These are phyloP conservation scores for Silene uniflora DNA, from an alignment of 148 eudicot species.

Conservation along the genomic window DNA sequence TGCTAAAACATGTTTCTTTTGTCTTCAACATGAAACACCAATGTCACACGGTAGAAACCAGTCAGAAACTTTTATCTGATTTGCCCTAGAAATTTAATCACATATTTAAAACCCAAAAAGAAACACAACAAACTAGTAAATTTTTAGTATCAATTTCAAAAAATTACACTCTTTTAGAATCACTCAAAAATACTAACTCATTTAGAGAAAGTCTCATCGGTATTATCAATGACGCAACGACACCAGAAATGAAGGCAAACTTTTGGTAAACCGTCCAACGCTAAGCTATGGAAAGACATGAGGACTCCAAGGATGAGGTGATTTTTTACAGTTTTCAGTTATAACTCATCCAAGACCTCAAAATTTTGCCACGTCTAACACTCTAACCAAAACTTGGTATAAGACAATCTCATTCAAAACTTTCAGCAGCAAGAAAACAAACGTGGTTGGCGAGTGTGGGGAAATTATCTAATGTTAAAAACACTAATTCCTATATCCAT, in stretches of 20 bases:
- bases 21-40: background rate
- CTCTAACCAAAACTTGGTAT: background rate
- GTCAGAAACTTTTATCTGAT: background rate
- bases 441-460: background rate
- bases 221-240: background rate
- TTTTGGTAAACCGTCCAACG: background rate
- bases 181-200: background rate
- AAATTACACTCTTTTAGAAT: background rate
- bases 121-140: background rate
- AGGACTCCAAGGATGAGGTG: background rate
- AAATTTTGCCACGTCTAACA: background rate
- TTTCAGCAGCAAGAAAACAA: background rate
- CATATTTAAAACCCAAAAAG: background rate
- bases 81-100: background rate
- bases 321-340: background rate
- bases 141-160: background rate
- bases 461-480: background rate
- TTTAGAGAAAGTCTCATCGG: background rate
- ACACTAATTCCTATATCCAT: slow-evolving; percentile 7
- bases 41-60: background rate
- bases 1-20: background rate
- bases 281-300: background rate
- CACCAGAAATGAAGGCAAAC: background rate
- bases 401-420: background rate
- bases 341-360: too few relatives aligned